These are phyloP conservation scores for Aspergillus niger DNA, from an alignment of 2,329 filamentous ascomycete species.

Conservation along the genomic window DNA sequence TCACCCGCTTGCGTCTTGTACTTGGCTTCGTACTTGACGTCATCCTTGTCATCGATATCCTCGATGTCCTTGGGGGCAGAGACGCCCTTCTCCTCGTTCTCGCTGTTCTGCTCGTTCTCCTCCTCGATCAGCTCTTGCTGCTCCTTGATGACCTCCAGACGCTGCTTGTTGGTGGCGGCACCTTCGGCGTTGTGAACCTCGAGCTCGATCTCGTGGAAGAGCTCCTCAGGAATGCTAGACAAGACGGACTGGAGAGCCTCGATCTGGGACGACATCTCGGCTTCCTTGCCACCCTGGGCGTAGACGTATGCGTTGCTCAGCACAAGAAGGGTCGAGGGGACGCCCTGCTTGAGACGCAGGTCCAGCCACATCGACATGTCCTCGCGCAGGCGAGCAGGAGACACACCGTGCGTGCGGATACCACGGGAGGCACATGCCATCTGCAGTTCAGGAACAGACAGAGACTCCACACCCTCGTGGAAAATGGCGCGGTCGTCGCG, in stretches of 20 bases:
- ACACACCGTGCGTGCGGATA: conserved; percentile 88
- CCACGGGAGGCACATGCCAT: conserved; percentile 88
- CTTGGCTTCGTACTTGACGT: conserved; percentile 55
- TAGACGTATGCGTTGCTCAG: conserved; percentile 99
- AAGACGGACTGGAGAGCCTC: conserved; percentile 90
- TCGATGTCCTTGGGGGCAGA: conserved; percentile 81
- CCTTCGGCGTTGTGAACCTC: conserved; percentile 97
- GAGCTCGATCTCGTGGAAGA: conserved; percentile 99
- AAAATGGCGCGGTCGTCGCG: conserved; percentile 92
- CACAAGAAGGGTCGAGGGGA: conserved; percentile 94
- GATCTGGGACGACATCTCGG: conserved; percentile 83
- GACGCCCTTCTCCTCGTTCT: conserved; percentile 73
- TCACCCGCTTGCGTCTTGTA: conserved; percentile 48
- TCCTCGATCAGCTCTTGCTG: conserved; percentile 98
- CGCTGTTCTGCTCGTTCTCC: conserved; percentile 87
- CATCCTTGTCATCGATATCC: conserved; percentile 92
- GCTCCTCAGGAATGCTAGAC: conserved; percentile 91
- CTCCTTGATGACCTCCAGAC: conserved; percentile 96
- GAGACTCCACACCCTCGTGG: conserved; percentile 87
- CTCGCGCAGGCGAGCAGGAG: conserved; percentile 80
- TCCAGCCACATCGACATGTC: conserved; percentile 95
- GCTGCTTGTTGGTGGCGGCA: conserved; percentile 97
- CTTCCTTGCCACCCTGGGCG: conserved; percentile 70
- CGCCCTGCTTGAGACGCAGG: conserved; percentile 85
- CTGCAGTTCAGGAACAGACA: conserved; percentile 92